phyloP scores from a whole-genome alignment of 2,329 filamentous ascomycete genomes.

The Calonectria pseudoreteaudii region DNA sequence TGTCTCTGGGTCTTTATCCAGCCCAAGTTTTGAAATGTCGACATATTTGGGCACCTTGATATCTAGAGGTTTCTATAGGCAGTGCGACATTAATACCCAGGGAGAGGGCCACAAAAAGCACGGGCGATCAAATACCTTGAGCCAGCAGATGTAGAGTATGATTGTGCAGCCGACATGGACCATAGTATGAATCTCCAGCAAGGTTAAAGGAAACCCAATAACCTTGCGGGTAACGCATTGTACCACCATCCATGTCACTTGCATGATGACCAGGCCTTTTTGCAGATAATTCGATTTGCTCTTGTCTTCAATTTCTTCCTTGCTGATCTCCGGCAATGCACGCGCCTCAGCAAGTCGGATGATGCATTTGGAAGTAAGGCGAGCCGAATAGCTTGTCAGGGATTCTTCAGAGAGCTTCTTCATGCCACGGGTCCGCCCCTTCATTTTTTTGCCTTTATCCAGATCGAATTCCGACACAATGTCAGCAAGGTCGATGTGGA shows the following conservation, averaged over 20 bases:
- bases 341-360: constrained; percentile 22
- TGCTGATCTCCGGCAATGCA: constrained; percentile 16
- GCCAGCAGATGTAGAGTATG: constrained; percentile 35
- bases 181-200: constrained; percentile 50
- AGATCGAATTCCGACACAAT: neutral
- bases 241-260: constrained; percentile 53
- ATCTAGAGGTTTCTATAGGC: constrained; percentile 34
- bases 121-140: constrained; percentile 8
- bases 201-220: constrained; percentile 48
- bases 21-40: neutral
- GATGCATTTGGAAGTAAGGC: constrained; percentile 9
- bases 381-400: constrained; percentile 16
- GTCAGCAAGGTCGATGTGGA: constrained; percentile 31
- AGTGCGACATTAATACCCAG: neutral
- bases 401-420: neutral
- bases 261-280: constrained; percentile 50
- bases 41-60: constrained; percentile 16
- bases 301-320: constrained; percentile 46
- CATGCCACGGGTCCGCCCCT: neutral
- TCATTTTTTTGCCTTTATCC: neutral
- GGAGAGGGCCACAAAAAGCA: no score
- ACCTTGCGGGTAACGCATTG: constrained; percentile 48
- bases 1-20: neutral
- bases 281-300: constrained; percentile 52
- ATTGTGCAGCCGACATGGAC: constrained; percentile 36